A percentile compares a stretch with the other conserved stretches of the same genome.
Evolutionary conservation across 495 filamentous ascomycete genomes (phyloP).

Genomic region (Lasiosphaeria hispida): DNA sequence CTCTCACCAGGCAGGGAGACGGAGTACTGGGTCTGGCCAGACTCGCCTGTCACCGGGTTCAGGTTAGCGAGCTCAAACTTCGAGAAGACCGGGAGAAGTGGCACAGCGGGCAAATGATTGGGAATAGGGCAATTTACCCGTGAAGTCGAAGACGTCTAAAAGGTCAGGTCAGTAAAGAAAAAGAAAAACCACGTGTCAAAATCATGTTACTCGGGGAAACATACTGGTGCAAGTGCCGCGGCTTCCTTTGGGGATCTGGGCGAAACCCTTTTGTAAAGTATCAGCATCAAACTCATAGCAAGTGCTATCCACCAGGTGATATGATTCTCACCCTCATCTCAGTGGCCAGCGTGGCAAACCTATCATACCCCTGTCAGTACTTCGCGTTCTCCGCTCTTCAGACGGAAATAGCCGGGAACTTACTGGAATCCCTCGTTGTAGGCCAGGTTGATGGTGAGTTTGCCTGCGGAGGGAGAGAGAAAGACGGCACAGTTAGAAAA

Average conservation of each 20-base stretch:
- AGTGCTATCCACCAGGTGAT: too few relatives aligned
- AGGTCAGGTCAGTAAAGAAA: too few relatives aligned
- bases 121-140: too few relatives aligned
- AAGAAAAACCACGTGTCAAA: background rate
- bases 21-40: background rate
- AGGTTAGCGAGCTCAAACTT: too few relatives aligned
- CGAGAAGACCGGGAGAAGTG: too few relatives aligned
- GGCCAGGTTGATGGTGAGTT: conserved; percentile 8
- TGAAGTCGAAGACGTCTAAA: too few relatives aligned
- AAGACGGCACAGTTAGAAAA: too few relatives aligned
- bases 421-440: conserved; percentile 8
- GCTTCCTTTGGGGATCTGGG: background rate
- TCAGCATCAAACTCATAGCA: too few relatives aligned
- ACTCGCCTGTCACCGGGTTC: background rate
- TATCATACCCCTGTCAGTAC: background rate
- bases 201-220: background rate
- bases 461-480: background rate
- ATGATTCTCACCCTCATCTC: background rate
- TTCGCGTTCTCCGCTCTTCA: background rate
- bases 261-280: background rate
- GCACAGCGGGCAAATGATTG: too few relatives aligned
- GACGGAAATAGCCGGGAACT: background rate
- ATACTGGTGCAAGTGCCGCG: background rate
- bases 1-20: background rate
- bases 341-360: background rate